Base-by-base conservation (phyloP, 345 rosid species). In the Nasturtium officinale region DNA sequence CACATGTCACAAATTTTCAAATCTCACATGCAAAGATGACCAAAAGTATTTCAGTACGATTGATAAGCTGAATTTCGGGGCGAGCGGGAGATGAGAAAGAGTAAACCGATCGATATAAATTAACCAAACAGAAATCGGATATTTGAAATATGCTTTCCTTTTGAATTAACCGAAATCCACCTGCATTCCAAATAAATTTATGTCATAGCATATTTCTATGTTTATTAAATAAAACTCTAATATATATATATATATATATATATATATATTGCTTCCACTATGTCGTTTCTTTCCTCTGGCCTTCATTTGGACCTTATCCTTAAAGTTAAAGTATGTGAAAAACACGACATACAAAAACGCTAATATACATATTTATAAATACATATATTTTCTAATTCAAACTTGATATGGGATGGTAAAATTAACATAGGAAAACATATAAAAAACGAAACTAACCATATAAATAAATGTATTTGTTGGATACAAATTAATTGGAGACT, bases 101-200 rank as follows among this genome's bases (percentile, higher is more conserved):
- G 33, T 45, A 37, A 50, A 60, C 60, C 52, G n/a, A 38, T 51
- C 52, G n/a, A 38, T 51, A 38, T 38, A 29, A 7, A 26, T 64
- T 7, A 29, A 63, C 72, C 69, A 38, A 58, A 58, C 55, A 46
- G 67, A 28, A 66, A 67, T 30, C 55, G 73, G 68, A 67, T 59
- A 57, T 38, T 60, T 57, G 60, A 74, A 72, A 13, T 57, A 35
- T 26, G 25, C n/a, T 26, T 47, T 56, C 32, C 32, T 16, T 73
- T 74, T 67, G 67, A 73, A 74, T 74, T 50, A 61, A 60, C 55
- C 67, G 4, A 65, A 66, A 33, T 66, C 65, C 47, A 59, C 66
- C 72, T 58, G 42, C 59, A 47, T 26, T 56, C 26, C 26, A 46
- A 16, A 17, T 32, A 55, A 30, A 18, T 6, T 6, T 40, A 43